A percentile compares a stretch with the other conserved stretches of the same genome.
Evolutionary conservation across 495 filamentous ascomycete species (phyloP).

Genomic region (Lasiosphaeria hispida): DNA sequence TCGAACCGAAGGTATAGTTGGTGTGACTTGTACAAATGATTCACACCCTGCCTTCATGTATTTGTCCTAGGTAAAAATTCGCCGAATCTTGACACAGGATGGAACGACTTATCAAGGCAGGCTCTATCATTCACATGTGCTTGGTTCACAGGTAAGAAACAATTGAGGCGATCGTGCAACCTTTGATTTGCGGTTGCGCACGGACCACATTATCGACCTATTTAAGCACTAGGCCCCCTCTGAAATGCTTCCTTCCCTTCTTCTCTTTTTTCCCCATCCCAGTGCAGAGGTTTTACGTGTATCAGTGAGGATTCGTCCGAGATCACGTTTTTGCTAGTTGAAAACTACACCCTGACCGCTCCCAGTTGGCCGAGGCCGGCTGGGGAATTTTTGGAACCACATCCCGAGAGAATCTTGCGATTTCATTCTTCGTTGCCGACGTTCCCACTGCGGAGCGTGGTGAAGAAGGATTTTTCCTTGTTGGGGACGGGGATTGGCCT

Average conservation of each 20-base stretch:
- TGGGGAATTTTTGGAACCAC: constrained; percentile 30
- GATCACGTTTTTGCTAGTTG: constrained; percentile 58
- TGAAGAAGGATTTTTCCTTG: constrained; percentile 16
- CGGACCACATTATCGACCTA: constrained; percentile 21
- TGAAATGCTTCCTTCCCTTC: constrained; percentile 7
- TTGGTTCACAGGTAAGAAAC: too few relatives aligned
- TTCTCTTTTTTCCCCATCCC: constrained; percentile 30
- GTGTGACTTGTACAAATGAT: too few relatives aligned
- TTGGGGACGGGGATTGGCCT: not conserved
- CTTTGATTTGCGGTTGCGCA: constrained; percentile 22
- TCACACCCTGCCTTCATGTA: too few relatives aligned
- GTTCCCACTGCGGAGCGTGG: constrained; percentile 20
- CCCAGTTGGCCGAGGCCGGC: constrained; percentile 24
- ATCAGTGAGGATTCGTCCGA: constrained; percentile 57
- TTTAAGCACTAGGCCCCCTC: constrained; percentile 2
- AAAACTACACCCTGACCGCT: constrained; percentile 56
- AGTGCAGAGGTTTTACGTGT: constrained; percentile 49
- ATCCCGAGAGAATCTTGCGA: constrained; percentile 8
- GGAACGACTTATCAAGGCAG: too few relatives aligned
- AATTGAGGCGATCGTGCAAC: too few relatives aligned
- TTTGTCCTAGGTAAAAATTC: too few relatives aligned
- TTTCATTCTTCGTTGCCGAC: constrained; percentile 22
- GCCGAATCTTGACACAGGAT: too few relatives aligned
- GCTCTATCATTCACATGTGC: too few relatives aligned
- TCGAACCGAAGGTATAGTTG: too few relatives aligned